Conservation (phyloP, 2,329 filamentous ascomycete genomes). For the Phialophora chinensis region DNA sequence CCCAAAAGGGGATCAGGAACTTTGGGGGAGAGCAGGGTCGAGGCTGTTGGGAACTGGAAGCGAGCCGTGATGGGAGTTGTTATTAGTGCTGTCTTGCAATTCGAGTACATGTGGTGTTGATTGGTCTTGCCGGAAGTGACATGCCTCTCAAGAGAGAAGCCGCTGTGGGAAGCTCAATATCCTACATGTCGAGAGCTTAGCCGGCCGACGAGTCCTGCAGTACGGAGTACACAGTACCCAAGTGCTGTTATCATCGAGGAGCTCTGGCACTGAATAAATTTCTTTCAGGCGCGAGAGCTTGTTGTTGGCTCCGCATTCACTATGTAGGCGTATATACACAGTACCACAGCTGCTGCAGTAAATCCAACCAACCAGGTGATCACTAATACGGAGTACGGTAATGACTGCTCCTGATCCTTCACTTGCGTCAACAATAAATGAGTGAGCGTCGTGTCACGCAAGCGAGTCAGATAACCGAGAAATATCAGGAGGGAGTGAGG, state of each 20-base stretch:
- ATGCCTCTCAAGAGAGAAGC: too few relatives aligned
- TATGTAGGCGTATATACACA: too few relatives aligned
- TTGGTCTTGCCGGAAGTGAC: too few relatives aligned
- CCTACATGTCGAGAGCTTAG: too few relatives aligned
- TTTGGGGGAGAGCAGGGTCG: neutral
- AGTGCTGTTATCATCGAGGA: too few relatives aligned
- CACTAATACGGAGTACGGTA: neutral
- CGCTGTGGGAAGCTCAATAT: too few relatives aligned
- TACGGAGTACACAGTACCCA: too few relatives aligned
- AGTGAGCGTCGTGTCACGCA: neutral
- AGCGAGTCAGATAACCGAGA: neutral
- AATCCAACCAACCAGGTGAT: neutral
- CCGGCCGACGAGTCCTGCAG: too few relatives aligned
- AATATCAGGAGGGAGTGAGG: neutral
- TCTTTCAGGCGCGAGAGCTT: too few relatives aligned
- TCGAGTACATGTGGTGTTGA: too few relatives aligned
- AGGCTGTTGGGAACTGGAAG: neutral
- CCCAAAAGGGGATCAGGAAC: neutral
- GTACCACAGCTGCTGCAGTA: neutral
- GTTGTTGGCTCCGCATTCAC: too few relatives aligned
- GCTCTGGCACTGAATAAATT: too few relatives aligned
- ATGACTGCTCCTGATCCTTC: neutral
- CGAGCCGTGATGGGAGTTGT: neutral
- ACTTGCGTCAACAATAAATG: neutral
- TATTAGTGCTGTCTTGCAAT: neutral